phyloP scores from a whole-genome alignment of 352 stramenopile genomes.

The Hyaloperonospora arabidopsidis region DNA sequence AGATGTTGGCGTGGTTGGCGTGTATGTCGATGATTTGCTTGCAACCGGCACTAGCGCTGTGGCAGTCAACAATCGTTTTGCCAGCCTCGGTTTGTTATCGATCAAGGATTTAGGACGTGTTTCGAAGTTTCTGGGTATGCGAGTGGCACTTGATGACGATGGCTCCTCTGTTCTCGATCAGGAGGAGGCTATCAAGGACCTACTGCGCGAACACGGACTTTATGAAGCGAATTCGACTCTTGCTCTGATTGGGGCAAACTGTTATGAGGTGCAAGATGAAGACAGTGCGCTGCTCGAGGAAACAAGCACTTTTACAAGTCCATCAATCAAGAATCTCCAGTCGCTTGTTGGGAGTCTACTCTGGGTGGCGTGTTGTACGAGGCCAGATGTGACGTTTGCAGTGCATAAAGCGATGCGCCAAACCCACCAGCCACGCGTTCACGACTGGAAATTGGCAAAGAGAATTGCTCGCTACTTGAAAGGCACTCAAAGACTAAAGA shows the following conservation, averaged over 20 bases:
- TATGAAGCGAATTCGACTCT: neutral
- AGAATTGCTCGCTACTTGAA: too few relatives aligned
- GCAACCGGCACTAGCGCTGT: slow-evolving; percentile 2
- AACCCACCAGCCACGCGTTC: too few relatives aligned
- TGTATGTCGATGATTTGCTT: slow-evolving; percentile 30
- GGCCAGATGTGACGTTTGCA: neutral
- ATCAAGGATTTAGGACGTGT: slow-evolving; percentile 25
- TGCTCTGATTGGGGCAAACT: neutral
- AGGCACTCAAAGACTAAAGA: neutral
- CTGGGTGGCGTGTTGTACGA: neutral
- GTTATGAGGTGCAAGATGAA: neutral
- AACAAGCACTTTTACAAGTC: neutral
- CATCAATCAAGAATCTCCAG: neutral
- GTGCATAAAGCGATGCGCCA: neutral
- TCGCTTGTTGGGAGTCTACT: too few relatives aligned
- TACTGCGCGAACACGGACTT: neutral
- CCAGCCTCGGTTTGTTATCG: slow-evolving; percentile 2
- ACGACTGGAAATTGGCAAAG: too few relatives aligned
- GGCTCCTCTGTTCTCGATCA: neutral
- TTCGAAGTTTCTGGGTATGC: slow-evolving; percentile 26
- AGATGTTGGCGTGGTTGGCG: slow-evolving; percentile 9
- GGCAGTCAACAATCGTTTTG: slow-evolving; percentile 5
- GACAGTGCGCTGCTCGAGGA: neutral
- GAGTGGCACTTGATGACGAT: neutral
- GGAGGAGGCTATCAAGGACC: neutral